Percentiles rank a stretch among this genome's conserved stretches.
Conservation (phyloP, 176 grass and related monocot species). For the Oryza meyeriana region DNA sequence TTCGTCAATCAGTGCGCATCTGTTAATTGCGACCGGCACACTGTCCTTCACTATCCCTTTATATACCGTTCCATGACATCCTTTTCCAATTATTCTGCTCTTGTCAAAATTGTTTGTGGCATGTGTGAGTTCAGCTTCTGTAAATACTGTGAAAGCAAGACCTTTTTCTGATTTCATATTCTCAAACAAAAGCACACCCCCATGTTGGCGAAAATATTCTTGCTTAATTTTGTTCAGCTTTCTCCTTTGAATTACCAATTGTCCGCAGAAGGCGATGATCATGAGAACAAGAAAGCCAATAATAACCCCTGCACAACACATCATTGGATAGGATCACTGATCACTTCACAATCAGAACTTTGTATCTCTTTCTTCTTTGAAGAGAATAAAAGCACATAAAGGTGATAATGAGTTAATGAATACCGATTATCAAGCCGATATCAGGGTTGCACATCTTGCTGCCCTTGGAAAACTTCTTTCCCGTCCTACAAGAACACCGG, state of each 20-base stretch:
- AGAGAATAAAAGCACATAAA: too few species aligned
- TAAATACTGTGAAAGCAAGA: constrained; percentile 33
- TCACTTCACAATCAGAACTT: not conserved
- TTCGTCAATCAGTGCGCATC: constrained; percentile 1
- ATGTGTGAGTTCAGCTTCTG: constrained; percentile 22
- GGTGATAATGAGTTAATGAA: not conserved
- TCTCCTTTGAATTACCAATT: constrained; percentile 14
- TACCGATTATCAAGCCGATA: constrained; percentile 16
- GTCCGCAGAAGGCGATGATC: not conserved
- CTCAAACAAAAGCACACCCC: constrained; percentile 26
- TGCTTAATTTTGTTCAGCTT: constrained; percentile 17
- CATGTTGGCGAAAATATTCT: constrained; percentile 35
- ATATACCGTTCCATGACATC: constrained; percentile 42
- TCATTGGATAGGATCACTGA: not conserved
- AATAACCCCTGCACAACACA: constrained; percentile 3
- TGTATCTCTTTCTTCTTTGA: too few species aligned
- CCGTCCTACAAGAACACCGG: constrained; percentile 18
- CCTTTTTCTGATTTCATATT: constrained; percentile 34
- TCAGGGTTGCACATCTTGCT: constrained; percentile 6
- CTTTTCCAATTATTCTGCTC: constrained; percentile 33
- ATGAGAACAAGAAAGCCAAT: not conserved
- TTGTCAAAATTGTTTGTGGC: constrained; percentile 50
- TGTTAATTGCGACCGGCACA: not conserved
- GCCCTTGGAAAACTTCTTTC: not conserved
- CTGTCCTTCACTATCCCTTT: constrained; percentile 28